Evolutionary conservation across 352 stramenopile genomes (phyloP), one percentile per base, ranked within the genome.

Genomic region (Phytophthora ohioensis): DNA sequence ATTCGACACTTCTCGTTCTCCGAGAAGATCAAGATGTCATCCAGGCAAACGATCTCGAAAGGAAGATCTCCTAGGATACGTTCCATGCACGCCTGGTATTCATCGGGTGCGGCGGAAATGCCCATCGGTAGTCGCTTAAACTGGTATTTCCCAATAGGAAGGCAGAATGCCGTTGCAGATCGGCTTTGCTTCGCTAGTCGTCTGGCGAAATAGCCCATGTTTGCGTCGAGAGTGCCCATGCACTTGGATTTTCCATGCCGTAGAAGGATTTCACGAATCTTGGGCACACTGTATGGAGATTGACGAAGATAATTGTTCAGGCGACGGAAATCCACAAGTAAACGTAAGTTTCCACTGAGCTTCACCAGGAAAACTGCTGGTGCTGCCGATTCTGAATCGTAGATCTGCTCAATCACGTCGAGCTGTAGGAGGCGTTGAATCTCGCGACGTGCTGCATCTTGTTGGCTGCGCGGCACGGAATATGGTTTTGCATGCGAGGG

Each of bases 321-420:
- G 1, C 34, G 30, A 15, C 49, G 13, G 27, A 67, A 59, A 10
- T 60, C 47, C 13, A 67, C 32, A 10, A 59, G 42, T 3, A 62
- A 8, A 5, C 51, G n/a, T 6, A 69, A 6, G 3, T 30, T 7
- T 55, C 51, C 60, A n/a, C 34, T 54, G 10, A 12, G 39, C n/a
- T 68, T 56, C 4, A 49, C 0, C 6, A 64, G 11, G 54, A 64
- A 70, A 58, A 70, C 64, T 3, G 63, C 63, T 3, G 63, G 54
- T 21, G 36, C 27, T 21, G 63, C 45, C 1, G 38, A 4, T 6
- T 59, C 53, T 2, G 54, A 59, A 0, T 30, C 63, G 38, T 64
- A 70, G 5, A 64, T 59, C 36, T 70, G 63, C 27, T 70, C 63
- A 1, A 70, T n/a, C 6, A 70, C 46, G 11, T 59, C 53, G 6